A percentile compares a stretch with the other conserved stretches of the same genome.
Conservation (phyloP, 2,329 filamentous ascomycete species). For the Epichloe elymi region DNA sequence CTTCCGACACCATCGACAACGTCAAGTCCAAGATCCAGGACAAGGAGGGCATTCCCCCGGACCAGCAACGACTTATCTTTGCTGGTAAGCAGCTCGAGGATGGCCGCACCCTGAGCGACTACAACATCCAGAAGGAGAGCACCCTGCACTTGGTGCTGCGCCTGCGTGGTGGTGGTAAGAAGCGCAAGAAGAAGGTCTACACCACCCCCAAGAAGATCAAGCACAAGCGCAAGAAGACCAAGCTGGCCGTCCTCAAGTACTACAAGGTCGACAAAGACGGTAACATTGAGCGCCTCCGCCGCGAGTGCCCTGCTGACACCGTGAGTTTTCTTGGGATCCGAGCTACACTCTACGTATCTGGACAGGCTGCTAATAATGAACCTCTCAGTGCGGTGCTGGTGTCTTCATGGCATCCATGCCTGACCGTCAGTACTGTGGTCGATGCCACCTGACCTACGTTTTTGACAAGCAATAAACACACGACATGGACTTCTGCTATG, state of each 20-base stretch:
- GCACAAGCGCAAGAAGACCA: constrained; percentile 99
- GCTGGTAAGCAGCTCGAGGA: constrained; percentile 99
- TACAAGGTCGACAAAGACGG: constrained; percentile 99
- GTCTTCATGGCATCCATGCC: constrained; percentile 99
- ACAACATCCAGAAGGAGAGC: constrained; percentile 99
- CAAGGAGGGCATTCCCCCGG: constrained; percentile 97
- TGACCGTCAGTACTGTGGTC: constrained; percentile 94
- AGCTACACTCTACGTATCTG: no score
- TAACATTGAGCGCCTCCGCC: constrained; percentile 98
- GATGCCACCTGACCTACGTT: constrained; percentile 61
- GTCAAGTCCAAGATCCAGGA: constrained; percentile 98
- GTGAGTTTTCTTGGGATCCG: constrained; percentile 39
- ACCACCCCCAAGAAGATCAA: constrained; percentile 99
- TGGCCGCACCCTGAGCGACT: constrained; percentile 95
- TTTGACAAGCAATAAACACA: constrained; percentile 51
- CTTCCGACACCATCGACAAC: constrained; percentile 99
- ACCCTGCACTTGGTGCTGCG: constrained; percentile 97
- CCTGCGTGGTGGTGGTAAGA: constrained; percentile 97
- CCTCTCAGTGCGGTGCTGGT: constrained; percentile 82
- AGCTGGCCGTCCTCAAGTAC: constrained; percentile 99
- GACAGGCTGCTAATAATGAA: background rate
- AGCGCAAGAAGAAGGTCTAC: constrained; percentile 99
- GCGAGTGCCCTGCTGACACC: constrained; percentile 89
- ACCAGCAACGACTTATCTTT: constrained; percentile 99
- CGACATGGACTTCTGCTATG: constrained; percentile 15